Evolutionary conservation across 2,329 filamentous ascomycete genomes (phyloP).

Genomic region (Colletotrichum phormii): DNA sequence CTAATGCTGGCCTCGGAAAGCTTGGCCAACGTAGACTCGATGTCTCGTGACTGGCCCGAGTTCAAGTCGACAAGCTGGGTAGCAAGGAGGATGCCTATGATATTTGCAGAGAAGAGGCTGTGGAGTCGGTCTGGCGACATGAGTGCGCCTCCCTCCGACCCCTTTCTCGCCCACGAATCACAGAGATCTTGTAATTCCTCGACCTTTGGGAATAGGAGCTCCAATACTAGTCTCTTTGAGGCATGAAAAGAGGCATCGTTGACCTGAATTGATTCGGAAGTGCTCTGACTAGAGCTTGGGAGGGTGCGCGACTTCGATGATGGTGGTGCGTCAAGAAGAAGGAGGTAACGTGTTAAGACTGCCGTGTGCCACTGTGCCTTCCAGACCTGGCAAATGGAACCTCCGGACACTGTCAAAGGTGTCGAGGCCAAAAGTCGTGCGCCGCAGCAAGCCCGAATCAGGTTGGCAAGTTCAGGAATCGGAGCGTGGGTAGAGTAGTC

Average conservation of each 20-base stretch:
- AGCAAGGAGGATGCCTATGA: conserved; percentile 58
- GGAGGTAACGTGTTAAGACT: conserved; percentile 63
- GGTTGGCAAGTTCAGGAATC: conserved; percentile 73
- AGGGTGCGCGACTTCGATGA: conserved; percentile 12
- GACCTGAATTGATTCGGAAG: conserved; percentile 39
- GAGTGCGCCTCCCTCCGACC: conserved; percentile 59
- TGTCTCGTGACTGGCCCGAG: conserved; percentile 59
- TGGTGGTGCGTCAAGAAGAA: conserved; percentile 58
- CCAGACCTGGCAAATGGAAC: conserved; percentile 61
- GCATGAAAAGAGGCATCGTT: conserved; percentile 53
- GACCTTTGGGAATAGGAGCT: conserved; percentile 65
- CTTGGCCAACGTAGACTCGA: conserved; percentile 56
- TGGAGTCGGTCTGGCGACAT: conserved; percentile 65
- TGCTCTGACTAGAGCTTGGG: neutral
- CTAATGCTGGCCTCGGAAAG: conserved; percentile 55
- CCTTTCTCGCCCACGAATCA: conserved; percentile 58
- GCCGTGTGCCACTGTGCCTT: conserved; percentile 56
- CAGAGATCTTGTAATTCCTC: conserved; percentile 61
- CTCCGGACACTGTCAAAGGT: conserved; percentile 55
- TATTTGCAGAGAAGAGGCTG: conserved; percentile 61
- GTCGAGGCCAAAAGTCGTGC: conserved; percentile 45
- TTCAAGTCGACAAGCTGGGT: conserved; percentile 61
- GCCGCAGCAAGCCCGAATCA: conserved; percentile 79
- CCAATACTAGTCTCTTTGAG: conserved; percentile 63
- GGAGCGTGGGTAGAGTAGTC: conserved; percentile 72